Evolutionary conservation across 2,329 filamentous ascomycete species (phyloP).

Genomic region (Drechslerella coelobrocha): DNA sequence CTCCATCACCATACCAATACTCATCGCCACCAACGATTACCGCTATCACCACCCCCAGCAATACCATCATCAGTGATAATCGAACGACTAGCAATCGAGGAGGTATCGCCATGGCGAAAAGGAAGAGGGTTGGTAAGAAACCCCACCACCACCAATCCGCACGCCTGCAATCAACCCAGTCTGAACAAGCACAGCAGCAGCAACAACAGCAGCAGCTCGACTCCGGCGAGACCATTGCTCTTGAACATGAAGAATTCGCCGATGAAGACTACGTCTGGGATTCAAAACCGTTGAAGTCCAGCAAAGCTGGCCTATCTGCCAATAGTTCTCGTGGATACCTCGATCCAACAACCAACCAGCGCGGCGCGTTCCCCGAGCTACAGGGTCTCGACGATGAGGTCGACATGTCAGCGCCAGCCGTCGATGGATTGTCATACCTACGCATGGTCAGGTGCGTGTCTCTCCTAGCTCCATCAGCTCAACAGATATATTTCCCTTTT

Average conservation of each 20-base stretch:
- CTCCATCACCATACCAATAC: no score
- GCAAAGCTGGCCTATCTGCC: conserved; percentile 39
- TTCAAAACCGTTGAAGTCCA: conserved; percentile 41
- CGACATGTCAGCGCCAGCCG: conserved; percentile 52
- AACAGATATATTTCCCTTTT: conserved; percentile 31
- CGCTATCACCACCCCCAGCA: no score
- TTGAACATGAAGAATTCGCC: conserved; percentile 8
- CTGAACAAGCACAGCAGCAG: no score
- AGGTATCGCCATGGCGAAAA: conserved; percentile 37
- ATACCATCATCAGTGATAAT: not conserved
- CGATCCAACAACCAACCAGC: conserved; percentile 53
- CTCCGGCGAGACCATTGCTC: conserved; percentile 15
- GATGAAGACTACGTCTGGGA: conserved; percentile 41
- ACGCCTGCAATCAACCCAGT: conserved; percentile 22
- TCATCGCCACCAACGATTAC: no score
- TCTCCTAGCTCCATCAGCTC: no score
- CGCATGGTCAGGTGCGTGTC: conserved; percentile 54
- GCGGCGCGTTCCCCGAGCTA: conserved; percentile 53
- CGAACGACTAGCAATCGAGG: not conserved
- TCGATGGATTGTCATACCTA: conserved; percentile 54
- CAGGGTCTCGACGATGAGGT: conserved; percentile 51
- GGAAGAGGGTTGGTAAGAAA: conserved; percentile 50
- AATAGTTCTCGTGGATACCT: conserved; percentile 51
- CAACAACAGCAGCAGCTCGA: conserved; percentile 42
- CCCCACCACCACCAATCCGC: conserved; percentile 20